Evolutionary conservation across 257 asterid genomes (phyloP), one percentile per base, ranked within the genome.

Genomic region (Nicotiana sylvestris): DNA sequence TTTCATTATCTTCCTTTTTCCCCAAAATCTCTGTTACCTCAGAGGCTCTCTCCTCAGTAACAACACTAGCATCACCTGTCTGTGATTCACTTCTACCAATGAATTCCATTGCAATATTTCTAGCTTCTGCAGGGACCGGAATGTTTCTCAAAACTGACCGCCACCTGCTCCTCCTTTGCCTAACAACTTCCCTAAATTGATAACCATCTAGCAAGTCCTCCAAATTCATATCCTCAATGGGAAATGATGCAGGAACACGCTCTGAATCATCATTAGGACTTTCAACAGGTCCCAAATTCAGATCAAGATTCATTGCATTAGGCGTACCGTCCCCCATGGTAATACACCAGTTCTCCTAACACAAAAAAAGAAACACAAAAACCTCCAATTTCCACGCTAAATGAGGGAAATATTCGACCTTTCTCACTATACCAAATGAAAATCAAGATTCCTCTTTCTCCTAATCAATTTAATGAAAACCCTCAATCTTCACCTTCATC

Each of bases 211-310:
- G 60, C 78, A 58, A 80, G 35, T 95, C 99, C 86, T 91, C 98
- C 90, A 94, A 88, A 88, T 90, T 95, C 91, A 95, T 89, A 60
- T 88, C 77, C 65, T 86, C 93, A 10, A 76, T 60, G 9, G 92
- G 90, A 76, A 88, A 82, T n/a, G 91, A 68, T 66, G 86, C 90
- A 0, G 89, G 61, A 11, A 85, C 84, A 18, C 85, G 88, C 39
- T 83, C 93, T 25, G 60, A 83, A 53, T 87, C 92, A 72, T 89
- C 89, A 82, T 86, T 85, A 2, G 96, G 85, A 84, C 89, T 86
- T 87, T 92, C 97, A 46, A 88, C 82, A 66, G 98, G 98, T 43
- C 98, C 99, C 90, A 96, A 86, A 84, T 94, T 96, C 84, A 96
- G 98, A 92, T 96, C 99, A 76, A 96, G 95, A 87, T 96, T 94